Evolutionary conservation across 2,329 filamentous ascomycete species (phyloP), one percentile per base, ranked within the genome.

Genomic region (Tolypocladium ophioglossoides): DNA sequence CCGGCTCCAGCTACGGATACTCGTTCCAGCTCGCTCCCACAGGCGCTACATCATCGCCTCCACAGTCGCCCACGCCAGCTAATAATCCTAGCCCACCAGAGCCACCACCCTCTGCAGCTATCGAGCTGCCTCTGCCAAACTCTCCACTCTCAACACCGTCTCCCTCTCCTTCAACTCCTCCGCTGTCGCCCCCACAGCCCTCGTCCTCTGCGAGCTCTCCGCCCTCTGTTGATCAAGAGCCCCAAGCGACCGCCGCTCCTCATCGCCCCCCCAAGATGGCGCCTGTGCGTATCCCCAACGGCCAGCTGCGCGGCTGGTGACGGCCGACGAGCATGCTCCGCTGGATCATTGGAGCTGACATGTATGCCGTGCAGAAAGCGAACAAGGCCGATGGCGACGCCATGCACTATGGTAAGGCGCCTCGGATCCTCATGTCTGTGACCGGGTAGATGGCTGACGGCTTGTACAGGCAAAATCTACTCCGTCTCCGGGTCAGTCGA

Each of bases 401-500:
- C 54, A 51, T 68, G 56, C 62, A 70, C 24, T 58, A 66, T 61
- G 75, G 75, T 78, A 68, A 61, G 74, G 55, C 50, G 38, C 51
- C 51, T 52, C 34, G 8, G 24, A 16, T 34, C 41, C 20, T 14
- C 38, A 24, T 32, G 11, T 32, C n/a, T 16, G n/a, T 11, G 14
- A 27, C 47, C n/a, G 10, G 9, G 18, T 9, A 12, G 14, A 20
- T 51, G 51, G 56, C 63, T 68, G 58, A 67, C 62, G 55, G 50
- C 48, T 54, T 55, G 54, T 27, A 32, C 60, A 81, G 79, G 79
- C 77, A 82, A 80, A 74, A 79, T 82, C 71, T 82, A 76, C 72
- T 82, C 79, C 68, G 72, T 82, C 62, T 81, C 79, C 60, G 85
- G 84, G 79, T 82, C 63, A 70, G 78, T 78, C 44, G 34, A 37